Evolutionary conservation across 1,139 yeast species (phyloP).

Genomic region (Zygoascus hellenicus): DNA sequence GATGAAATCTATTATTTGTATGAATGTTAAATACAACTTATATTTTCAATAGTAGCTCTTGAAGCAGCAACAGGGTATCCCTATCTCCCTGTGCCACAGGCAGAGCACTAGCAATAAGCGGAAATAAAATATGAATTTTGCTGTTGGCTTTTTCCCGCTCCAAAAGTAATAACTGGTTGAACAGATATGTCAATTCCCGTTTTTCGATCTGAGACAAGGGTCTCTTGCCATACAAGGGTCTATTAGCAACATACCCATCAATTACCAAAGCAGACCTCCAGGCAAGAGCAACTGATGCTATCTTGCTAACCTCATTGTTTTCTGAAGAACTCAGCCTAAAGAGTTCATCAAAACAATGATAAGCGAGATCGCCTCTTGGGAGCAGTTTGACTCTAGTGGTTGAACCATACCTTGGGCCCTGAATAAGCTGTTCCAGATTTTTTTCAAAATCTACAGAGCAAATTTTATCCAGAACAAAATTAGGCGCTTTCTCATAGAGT

Average conservation of each 20-base stretch:
- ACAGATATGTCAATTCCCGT: constrained; percentile 38
- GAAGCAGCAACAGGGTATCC: constrained; percentile 10
- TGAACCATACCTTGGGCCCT: constrained; percentile 40
- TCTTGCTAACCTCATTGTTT: constrained; percentile 18
- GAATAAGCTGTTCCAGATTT: constrained; percentile 8
- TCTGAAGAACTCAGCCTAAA: constrained; percentile 31
- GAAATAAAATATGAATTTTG: constrained; percentile 10
- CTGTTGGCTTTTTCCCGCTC: not conserved
- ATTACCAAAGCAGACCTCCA: constrained; percentile 48
- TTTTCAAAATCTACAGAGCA: constrained; percentile 30
- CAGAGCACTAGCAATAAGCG: constrained; percentile 17
- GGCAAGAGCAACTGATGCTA: constrained; percentile 39
- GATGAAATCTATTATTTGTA: not conserved
- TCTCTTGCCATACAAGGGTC: constrained; percentile 43
- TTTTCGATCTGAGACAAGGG: constrained; percentile 53
- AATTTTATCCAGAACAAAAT: not conserved
- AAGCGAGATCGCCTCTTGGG: constrained; percentile 41
- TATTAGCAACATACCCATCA: constrained; percentile 48
- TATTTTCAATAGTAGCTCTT: constrained; percentile 8
- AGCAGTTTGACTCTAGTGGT: constrained; percentile 39
- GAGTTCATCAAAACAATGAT: constrained; percentile 46
- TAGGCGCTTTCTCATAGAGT: constrained; percentile 44
- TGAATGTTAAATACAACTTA: not conserved
- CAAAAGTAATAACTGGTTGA: constrained; percentile 15
- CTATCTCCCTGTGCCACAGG: constrained; percentile 20